Conservation (phyloP, 768 basidiomycete species). For the Psilocybe cubensis region DNA sequence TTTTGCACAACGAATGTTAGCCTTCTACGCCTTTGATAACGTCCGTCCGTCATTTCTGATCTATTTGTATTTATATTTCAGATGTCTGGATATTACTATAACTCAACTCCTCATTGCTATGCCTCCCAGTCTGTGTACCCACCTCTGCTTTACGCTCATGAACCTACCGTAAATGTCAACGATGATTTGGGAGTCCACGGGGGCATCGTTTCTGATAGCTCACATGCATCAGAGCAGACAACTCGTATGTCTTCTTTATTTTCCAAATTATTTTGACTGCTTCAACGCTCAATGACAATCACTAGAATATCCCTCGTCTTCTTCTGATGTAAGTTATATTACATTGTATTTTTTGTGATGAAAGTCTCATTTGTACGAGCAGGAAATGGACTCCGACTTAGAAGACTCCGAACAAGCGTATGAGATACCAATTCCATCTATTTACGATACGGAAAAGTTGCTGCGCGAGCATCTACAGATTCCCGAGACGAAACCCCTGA, state of each 20-base stretch:
- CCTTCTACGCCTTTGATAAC: no score
- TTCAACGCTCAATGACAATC: neutral
- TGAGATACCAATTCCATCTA: neutral
- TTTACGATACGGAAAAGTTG: neutral
- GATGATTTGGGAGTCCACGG: neutral
- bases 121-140: neutral
- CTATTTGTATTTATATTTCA: no score
- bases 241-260: neutral
- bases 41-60: no score
- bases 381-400: neutral
- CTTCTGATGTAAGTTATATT: neutral
- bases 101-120: neutral
- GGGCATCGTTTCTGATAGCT: no score
- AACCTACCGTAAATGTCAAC: neutral
- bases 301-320: neutral
- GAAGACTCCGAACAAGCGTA: no score
- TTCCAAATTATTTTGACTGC: neutral
- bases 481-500: neutral
- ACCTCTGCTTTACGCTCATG: neutral
- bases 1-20: no score
- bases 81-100: neutral
- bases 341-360: neutral
- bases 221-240: neutral
- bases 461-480: neutral
- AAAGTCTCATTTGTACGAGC: no score